Conservation (phyloP, 768 basidiomycete species). For the Boletus eberwhitei region DNA sequence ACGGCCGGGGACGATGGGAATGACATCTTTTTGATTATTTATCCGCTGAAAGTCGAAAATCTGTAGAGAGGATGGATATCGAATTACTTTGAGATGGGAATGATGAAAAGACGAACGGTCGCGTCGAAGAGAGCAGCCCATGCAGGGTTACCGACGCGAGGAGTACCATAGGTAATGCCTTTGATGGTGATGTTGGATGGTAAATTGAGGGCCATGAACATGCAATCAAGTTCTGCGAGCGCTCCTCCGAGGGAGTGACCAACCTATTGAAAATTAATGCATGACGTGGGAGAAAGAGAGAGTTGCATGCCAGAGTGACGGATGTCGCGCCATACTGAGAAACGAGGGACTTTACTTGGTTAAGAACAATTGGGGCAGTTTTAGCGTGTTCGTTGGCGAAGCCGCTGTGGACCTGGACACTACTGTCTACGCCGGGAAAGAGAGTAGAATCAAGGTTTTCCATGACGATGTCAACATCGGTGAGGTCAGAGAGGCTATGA, state of each 20-base stretch:
- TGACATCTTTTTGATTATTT: conserved; percentile 37
- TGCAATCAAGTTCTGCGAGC: conserved; percentile 48
- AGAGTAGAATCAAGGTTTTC: conserved; percentile 40
- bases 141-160: conserved; percentile 28
- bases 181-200: conserved; percentile 34
- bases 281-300: background rate
- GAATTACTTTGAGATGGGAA: background rate
- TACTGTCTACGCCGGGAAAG: conserved; percentile 51
- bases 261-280: conserved; percentile 24
- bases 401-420: conserved; percentile 49
- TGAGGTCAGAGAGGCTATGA: conserved; percentile 46
- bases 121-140: conserved; percentile 30
- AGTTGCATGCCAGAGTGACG: conserved; percentile 39
- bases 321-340: conserved; percentile 34
- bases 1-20: conserved; percentile 57
- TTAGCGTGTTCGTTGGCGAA: conserved; percentile 50
- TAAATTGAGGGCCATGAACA: conserved; percentile 48
- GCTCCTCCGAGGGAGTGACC: conserved; percentile 55
- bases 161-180: conserved; percentile 32
- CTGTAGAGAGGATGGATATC: background rate
- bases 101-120: conserved; percentile 12
- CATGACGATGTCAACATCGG: conserved; percentile 43
- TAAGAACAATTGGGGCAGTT: conserved; percentile 44
- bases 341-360: conserved; percentile 42
- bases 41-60: conserved; percentile 27